phyloP scores from a whole-genome alignment of 140 eudicot genomes.

The Stevia rebaudiana region DNA sequence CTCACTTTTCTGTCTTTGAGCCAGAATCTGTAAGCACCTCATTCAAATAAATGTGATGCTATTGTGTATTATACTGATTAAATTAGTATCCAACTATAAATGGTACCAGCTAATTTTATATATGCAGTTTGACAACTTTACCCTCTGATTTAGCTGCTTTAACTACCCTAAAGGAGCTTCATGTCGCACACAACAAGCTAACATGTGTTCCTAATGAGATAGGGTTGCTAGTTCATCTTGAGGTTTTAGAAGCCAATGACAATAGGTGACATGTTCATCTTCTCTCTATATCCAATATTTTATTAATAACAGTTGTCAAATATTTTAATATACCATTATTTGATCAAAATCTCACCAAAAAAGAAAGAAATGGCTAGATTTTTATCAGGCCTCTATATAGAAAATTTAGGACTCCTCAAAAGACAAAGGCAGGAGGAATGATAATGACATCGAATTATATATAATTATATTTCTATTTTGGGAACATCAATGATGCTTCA shows the following conservation, averaged over 20 bases:
- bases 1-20: slow-evolving; percentile 57
- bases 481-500: neutral
- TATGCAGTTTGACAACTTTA: slow-evolving; percentile 59
- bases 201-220: slow-evolving; percentile 64
- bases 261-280: slow-evolving; percentile 51
- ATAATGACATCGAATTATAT: neutral
- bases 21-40: slow-evolving; percentile 65
- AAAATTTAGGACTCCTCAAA: neutral
- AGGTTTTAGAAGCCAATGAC: slow-evolving; percentile 69
- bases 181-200: slow-evolving; percentile 59
- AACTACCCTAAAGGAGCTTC: slow-evolving; percentile 63
- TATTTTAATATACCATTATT: neutral
- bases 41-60: neutral
- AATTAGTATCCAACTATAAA: slow-evolving; percentile 2
- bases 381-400: neutral
- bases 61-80: neutral
- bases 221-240: slow-evolving; percentile 51
- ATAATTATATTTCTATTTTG: neutral
- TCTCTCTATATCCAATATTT: neutral
- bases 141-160: slow-evolving; percentile 74
- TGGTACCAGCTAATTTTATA: slow-evolving; percentile 8
- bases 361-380: neutral
- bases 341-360: slow-evolving; percentile 5
- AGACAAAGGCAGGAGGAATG: neutral
- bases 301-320: neutral